phyloP scores from a whole-genome alignment of 805 yeast species.

The Cyberlindnera maritima region DNA sequence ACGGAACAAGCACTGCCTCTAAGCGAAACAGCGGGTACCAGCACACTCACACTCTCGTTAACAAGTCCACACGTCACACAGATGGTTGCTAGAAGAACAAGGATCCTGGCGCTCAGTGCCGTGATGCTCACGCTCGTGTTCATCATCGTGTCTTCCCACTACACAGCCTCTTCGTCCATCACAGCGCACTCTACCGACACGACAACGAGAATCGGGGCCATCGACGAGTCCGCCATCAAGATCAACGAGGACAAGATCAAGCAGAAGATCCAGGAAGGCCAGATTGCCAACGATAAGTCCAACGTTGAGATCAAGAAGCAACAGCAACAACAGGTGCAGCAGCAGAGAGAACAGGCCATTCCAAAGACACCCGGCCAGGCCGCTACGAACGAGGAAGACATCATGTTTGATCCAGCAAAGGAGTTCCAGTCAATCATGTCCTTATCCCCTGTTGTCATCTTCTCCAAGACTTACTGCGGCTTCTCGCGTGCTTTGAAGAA shows the following conservation, averaged over 20 bases:
- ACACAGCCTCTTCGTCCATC: background rate
- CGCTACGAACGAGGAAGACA: slow-evolving; percentile 8
- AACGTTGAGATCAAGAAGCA: slow-evolving; percentile 8
- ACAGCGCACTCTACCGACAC: slow-evolving; percentile 12
- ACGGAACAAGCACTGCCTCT: too few species aligned
- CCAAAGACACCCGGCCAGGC: slow-evolving; percentile 4
- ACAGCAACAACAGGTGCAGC: slow-evolving; percentile 6
- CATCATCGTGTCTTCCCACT: slow-evolving; percentile 32
- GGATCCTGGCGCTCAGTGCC: slow-evolving; percentile 42
- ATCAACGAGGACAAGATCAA: slow-evolving; percentile 32
- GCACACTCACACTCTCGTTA: too few species aligned
- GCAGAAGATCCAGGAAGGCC: slow-evolving; percentile 15
- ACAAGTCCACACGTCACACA: too few species aligned
- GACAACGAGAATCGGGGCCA: slow-evolving; percentile 30
- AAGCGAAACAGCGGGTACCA: too few species aligned
- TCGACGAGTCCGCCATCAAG: slow-evolving; percentile 42
- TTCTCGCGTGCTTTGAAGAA: slow-evolving; percentile 70
- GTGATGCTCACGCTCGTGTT: slow-evolving; percentile 36
- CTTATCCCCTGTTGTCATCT: slow-evolving; percentile 63
- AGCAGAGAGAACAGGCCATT: background rate
- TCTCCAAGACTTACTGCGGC: slow-evolving; percentile 63
- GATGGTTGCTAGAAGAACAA: slow-evolving; percentile 32
- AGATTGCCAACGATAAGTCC: slow-evolving; percentile 14
- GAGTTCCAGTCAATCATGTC: slow-evolving; percentile 57
- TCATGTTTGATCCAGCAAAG: slow-evolving; percentile 44